phyloP scores from a whole-genome alignment of 306 rosid genomes.

The Trifolium fragiferum region DNA sequence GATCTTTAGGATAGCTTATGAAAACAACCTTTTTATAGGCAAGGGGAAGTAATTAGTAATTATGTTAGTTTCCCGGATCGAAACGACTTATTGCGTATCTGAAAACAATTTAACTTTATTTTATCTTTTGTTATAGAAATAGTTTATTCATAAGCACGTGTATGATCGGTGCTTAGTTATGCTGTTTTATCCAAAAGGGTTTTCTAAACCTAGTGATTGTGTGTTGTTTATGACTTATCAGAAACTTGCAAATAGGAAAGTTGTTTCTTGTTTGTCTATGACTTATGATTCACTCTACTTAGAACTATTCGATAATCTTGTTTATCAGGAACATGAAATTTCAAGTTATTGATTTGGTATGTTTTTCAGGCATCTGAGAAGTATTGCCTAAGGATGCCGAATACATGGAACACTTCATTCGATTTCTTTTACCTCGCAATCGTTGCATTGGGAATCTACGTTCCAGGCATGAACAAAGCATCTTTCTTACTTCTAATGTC shows the following conservation, averaged over 20 bases:
- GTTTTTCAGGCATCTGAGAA: slow-evolving; percentile 70
- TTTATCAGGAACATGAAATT: slow-evolving; percentile 25
- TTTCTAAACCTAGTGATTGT: neutral
- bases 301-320: slow-evolving; percentile 21
- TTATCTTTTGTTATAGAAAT: neutral
- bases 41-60: too few species aligned
- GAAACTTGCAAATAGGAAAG: neutral
- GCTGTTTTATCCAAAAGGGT: neutral
- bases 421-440: slow-evolving; percentile 64
- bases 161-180: neutral
- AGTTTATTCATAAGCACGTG: neutral
- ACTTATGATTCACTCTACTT: slow-evolving; percentile 21
- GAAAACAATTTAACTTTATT: neutral
- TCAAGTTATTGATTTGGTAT: slow-evolving; percentile 18
- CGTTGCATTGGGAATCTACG: slow-evolving; percentile 56
- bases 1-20: neutral
- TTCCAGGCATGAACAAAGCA: slow-evolving; percentile 64
- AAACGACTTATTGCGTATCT: neutral
- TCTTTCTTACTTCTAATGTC: slow-evolving; percentile 6
- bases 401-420: slow-evolving; percentile 76
- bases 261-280: neutral
- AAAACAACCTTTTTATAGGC: neutral
- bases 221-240: neutral
- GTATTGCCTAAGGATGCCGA: slow-evolving; percentile 86
- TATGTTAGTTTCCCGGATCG: too few species aligned